Evolutionary conservation across 768 basidiomycete genomes (phyloP).

Genomic region (Tephrocybe sp.): DNA sequence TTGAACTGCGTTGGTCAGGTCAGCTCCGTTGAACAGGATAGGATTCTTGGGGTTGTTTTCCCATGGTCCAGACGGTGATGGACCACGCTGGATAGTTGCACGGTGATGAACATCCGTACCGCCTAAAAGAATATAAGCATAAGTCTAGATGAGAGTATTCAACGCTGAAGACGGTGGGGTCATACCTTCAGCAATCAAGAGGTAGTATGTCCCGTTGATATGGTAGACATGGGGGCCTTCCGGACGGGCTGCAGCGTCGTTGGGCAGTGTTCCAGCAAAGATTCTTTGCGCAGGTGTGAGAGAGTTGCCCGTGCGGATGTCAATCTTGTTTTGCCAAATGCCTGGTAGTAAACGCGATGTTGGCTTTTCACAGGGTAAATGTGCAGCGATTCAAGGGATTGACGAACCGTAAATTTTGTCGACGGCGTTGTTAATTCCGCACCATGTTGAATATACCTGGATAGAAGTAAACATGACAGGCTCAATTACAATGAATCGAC

Average conservation of each 20-base stretch:
- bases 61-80: constrained; percentile 38
- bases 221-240: constrained; percentile 41
- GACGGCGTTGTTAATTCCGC: constrained; percentile 35
- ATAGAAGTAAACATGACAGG: neutral
- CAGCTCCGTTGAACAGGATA: constrained; percentile 36
- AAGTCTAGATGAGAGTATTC: neutral
- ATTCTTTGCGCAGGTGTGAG: constrained; percentile 34
- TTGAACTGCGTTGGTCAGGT: constrained; percentile 33
- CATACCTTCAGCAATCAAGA: constrained; percentile 38
- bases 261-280: constrained; percentile 35
- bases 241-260: constrained; percentile 33
- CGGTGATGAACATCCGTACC: constrained; percentile 34
- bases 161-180: too few relatives aligned
- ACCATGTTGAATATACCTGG: constrained; percentile 37
- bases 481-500: neutral
- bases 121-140: constrained; percentile 18
- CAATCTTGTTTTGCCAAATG: constrained; percentile 40
- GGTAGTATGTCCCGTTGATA: constrained; percentile 37
- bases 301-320: constrained; percentile 33
- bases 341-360: constrained; percentile 24
- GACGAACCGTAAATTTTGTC: constrained; percentile 38
- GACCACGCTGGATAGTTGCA: constrained; percentile 36
- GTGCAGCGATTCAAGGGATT: neutral
- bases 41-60: constrained; percentile 38
- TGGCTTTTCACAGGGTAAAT: neutral